Evolutionary conservation across 208 protist species (phyloP), one percentile per base, ranked within the genome.

Genomic region (Strigomonas galati): DNA sequence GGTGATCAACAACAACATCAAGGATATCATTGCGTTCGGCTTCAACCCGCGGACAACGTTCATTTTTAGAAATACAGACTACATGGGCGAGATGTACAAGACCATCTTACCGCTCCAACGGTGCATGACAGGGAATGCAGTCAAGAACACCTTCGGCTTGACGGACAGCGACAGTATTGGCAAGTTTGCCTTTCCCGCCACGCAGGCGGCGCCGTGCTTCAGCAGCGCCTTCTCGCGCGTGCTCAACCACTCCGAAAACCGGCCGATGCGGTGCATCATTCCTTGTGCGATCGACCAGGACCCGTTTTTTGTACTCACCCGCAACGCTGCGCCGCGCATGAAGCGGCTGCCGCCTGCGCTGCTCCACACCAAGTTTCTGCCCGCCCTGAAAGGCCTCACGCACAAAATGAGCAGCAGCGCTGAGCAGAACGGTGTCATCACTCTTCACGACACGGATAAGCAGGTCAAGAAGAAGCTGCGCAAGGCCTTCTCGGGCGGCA

Each of bases 11-110:
- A 93, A 97, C 73, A 99, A 99, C 82, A 95, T 97, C 31, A 99
- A 99, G 65, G 98, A 99, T 83, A 99, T 99, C 70, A 99, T 99
- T 69, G 98, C 99, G 12, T 95, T 98, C 71, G 98, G 98, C 49
- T 99, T 99, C 80, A 88, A 99, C 82, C 86, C 84, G 21, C 71
- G 94, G 9, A 94, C 94, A 43, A 99, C 99, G 0, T 99, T 99
- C 78, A 99, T 99, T 60, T 99, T 99, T 69, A 93, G 95, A 59
- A 98, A 99, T 84, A 83, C 98, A 17, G 78, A 98, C 10, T 99
- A 99, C 82, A 97, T 99, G 76, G 88, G 91, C 1, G 68, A 87
- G 43, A 82, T 99, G 85, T 99, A 99, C 85, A 73, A 82, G 3
- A 99, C 96, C 35, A 90, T 99, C 17, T 71, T 97, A 2, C 51